Evolutionary conservation across 495 filamentous ascomycete genomes (phyloP).

Genomic region (Lophiotrema nucula): DNA sequence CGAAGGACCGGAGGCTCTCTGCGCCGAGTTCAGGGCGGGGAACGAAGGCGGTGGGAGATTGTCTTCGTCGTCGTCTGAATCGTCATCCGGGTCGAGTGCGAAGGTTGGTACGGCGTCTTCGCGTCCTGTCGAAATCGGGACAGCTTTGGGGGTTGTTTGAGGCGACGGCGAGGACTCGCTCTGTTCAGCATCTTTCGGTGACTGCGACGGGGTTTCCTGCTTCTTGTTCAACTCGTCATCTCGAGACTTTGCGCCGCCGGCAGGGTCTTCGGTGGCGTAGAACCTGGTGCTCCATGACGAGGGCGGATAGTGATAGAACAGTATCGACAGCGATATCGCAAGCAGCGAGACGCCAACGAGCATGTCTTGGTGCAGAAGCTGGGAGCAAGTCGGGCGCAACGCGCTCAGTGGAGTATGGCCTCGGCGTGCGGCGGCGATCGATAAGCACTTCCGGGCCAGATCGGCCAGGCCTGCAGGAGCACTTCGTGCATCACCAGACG

Average conservation of each 20-base stretch:
- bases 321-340: conserved; percentile 52
- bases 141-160: conserved; percentile 48
- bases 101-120: conserved; percentile 37
- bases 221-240: neutral
- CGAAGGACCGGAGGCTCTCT: conserved; percentile 32
- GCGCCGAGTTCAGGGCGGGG: conserved; percentile 37
- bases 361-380: conserved; percentile 27
- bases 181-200: neutral
- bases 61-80: conserved; percentile 32
- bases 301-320: conserved; percentile 50
- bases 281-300: conserved; percentile 35
- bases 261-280: neutral
- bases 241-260: conserved; percentile 13
- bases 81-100: conserved; percentile 32
- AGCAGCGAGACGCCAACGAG: conserved; percentile 55
- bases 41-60: conserved; percentile 32
- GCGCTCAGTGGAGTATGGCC: neutral
- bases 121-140: neutral
- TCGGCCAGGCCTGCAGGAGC: too few relatives aligned
- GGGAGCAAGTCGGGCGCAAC: too few relatives aligned
- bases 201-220: neutral
- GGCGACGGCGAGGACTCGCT: conserved; percentile 34
- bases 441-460: too few relatives aligned
- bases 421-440: too few relatives aligned
- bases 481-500: too few relatives aligned